Percentiles rank a stretch among this genome's conserved stretches.
Conservation (phyloP, 805 yeast species). For the Lipomyces orientalis region DNA sequence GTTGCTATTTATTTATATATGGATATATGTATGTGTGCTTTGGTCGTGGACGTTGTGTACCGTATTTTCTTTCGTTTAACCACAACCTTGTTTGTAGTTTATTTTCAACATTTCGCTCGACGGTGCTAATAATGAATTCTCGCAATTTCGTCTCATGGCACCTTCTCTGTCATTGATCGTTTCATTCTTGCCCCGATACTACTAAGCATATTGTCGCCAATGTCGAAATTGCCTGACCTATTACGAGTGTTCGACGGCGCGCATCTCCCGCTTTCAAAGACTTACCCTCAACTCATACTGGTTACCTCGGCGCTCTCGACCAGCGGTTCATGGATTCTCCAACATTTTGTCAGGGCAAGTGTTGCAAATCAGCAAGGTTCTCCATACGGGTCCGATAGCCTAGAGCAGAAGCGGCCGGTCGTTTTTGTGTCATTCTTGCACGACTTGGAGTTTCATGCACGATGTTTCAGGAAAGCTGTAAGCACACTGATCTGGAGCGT, state of each 20-base stretch:
- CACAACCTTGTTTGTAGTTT: not conserved
- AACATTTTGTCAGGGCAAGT: slow-evolving; percentile 19
- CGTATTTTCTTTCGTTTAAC: not conserved
- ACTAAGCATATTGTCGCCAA: not conserved
- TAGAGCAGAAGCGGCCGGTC: slow-evolving; percentile 1
- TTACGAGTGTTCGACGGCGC: slow-evolving; percentile 30
- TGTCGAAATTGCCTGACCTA: slow-evolving; percentile 24
- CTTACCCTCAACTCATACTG: slow-evolving; percentile 5
- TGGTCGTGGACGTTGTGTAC: not conserved
- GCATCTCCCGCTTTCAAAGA: slow-evolving; percentile 12
- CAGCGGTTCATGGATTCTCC: slow-evolving; percentile 31
- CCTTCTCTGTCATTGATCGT: not conserved
- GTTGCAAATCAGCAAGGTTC: not conserved
- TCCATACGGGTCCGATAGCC: not conserved
- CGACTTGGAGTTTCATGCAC: slow-evolving; percentile 22
- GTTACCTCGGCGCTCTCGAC: slow-evolving; percentile 20
- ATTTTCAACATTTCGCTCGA: not conserved
- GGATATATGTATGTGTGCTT: not conserved
- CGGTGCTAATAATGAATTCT: not conserved
- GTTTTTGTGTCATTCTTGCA: slow-evolving; percentile 29
- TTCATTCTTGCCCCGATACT: not conserved
- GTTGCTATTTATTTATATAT: slow-evolving; percentile 3
- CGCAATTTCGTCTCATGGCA: not conserved
- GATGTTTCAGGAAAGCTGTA: slow-evolving; percentile 22
- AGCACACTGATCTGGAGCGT: slow-evolving; percentile 2